Percentiles rank a stretch among this genome's conserved stretches.
Conservation (phyloP, 2,329 filamentous ascomycete species). For the Immersiporthe knoxdaviesiana region DNA sequence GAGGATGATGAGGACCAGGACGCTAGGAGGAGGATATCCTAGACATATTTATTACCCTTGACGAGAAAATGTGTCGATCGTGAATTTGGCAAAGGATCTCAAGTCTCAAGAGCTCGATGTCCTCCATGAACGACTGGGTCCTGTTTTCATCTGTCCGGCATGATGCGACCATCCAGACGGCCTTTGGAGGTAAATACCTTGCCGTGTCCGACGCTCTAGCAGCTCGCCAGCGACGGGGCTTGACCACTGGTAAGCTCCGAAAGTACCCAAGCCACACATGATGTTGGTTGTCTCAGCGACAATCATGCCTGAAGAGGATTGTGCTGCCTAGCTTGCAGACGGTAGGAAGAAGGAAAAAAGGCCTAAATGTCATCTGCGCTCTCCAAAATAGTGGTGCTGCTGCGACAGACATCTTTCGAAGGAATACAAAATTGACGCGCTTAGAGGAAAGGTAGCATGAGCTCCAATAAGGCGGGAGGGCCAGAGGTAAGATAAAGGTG, state of each 20-base stretch:
- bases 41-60: background rate
- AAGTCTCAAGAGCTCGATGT: background rate
- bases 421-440: background rate
- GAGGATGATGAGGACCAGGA: conserved; percentile 11
- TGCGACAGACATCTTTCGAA: background rate
- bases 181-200: too few species aligned
- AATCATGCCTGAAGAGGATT: background rate
- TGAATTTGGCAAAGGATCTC: background rate
- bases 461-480: background rate
- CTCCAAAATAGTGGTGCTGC: background rate
- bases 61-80: background rate
- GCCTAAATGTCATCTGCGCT: background rate
- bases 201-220: too few species aligned
- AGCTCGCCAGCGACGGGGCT: too few species aligned
- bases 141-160: too few species aligned
- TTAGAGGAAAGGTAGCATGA: background rate
- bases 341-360: background rate
- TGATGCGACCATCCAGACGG: too few species aligned
- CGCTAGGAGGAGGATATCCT: conserved; percentile 18
- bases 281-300: background rate
- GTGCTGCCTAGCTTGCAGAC: background rate
- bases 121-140: background rate
- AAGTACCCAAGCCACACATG: too few species aligned
- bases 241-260: background rate
- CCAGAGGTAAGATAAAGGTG: background rate